Evolutionary conservation across 1,139 yeast genomes (phyloP), one percentile per base, ranked within the genome.

Genomic region (Diutina ranongensis): DNA sequence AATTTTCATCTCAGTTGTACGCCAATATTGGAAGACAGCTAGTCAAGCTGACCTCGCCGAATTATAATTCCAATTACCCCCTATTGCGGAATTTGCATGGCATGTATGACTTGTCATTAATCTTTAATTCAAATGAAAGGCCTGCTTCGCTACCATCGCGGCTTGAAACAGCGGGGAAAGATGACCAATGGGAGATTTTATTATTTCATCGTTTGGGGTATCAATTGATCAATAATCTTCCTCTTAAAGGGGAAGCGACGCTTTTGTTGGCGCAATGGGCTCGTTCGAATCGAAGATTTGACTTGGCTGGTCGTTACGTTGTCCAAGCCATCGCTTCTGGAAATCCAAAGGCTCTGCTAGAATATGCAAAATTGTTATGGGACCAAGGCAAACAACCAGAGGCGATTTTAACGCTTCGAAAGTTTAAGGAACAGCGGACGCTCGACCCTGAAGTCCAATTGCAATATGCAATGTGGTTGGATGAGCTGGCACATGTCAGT

Each of bases 391-490:
- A 87, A 51, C 88, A 80, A 51, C 77, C 92, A 18, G 83, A 88
- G 54, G 98, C 98, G 0, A 72, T 92, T 38, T 78, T 83, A 46
- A 71, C 79, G 9, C 66, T 89, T 45, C 25, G 16, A 4, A 32
- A 31, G 9, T 20, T 31, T n/a, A 21, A 16, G 18, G 52, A 61
- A 77, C 47, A 51, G 63, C 4, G 48, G 49, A 12, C 63, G 56
- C 8, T 50, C 52, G 20, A 47, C 49, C 15, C 55, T 55, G 48
- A 51, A 51, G 35, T 38, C 2, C 47, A 86, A 46, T 64, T 92
- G 41, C 80, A 83, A 49, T 86, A 86, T 57, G 87, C 97, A 0
- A 77, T 79, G 49, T 94, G 98, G 98, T 65, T 88, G 18, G 97
- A 88, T 57, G 71, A 72, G 44, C 85, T 97, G 0, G 92, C 88